Conservation (phyloP, 148 eudicot genomes). For the Persicaria tinctoria region DNA sequence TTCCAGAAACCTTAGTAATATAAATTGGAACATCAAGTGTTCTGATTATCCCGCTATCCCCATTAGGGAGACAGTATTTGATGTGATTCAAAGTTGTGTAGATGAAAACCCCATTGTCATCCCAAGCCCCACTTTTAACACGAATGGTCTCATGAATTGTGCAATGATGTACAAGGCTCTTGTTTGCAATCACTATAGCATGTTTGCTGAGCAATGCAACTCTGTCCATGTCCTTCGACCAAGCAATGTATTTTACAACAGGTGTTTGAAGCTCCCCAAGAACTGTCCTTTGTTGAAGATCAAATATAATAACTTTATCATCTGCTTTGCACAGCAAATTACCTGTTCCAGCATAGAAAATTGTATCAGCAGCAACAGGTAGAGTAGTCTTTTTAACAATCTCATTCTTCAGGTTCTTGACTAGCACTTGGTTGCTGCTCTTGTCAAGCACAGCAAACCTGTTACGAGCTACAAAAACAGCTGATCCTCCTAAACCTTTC, state of each 20-base stretch:
- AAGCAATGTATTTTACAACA: conserved; percentile 4
- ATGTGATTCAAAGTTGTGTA: conserved; percentile 13
- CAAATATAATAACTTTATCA: conserved; percentile 15
- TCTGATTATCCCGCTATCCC: conserved; percentile 15
- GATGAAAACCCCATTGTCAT: conserved; percentile 17
- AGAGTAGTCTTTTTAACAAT: conserved; percentile 8
- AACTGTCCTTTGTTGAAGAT: conserved; percentile 14
- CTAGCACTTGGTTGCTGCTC: conserved; percentile 9
- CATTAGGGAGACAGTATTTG: conserved; percentile 15
- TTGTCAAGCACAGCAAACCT: conserved; percentile 20
- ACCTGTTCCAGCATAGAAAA: conserved; percentile 14
- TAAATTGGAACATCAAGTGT: conserved; percentile 11
- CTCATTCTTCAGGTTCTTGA: conserved; percentile 15
- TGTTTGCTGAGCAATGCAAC: conserved; percentile 19
- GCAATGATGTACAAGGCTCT: conserved; percentile 14
- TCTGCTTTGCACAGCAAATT: conserved; percentile 13
- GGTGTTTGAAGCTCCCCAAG: conserved; percentile 11
- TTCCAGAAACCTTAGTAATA: conserved; percentile 13
- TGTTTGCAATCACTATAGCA: conserved; percentile 11
- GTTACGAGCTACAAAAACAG: conserved; percentile 17
- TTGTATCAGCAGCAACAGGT: conserved; percentile 12
- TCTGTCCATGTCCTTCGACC: conserved; percentile 17
- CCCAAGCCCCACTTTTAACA: conserved; percentile 17
- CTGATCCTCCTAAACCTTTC: conserved; percentile 11
- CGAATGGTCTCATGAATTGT: conserved; percentile 14